Base-by-base conservation (phyloP, 768 basidiomycete species). In the Clathrus columnatus region DNA sequence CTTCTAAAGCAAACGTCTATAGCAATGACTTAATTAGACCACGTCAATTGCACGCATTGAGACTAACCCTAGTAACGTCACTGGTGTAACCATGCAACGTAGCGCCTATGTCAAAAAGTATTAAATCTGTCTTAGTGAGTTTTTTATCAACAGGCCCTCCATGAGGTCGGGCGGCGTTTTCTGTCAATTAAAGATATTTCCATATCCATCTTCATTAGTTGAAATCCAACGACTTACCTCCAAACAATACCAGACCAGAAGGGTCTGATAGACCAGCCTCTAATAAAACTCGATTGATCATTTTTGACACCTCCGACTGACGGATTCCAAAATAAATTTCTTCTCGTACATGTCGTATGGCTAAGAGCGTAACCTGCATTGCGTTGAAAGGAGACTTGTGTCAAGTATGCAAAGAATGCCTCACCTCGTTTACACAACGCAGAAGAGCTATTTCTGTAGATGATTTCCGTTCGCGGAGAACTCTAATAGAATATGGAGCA, bases 81-180 rank as follows among this genome's bases (percentile, higher is more conserved):
- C 85, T 83, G 46, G 76, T 65, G 64, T 94, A 92, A 1, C 84
- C 88, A 61, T 86, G 79, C 43, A 92, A 73, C 16, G 73, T 72
- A 0, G 81, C 87, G 7, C 80, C 85, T 50, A 80, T 78, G 64
- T 93, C 91, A 57, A 92, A 83, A 14, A 93, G 73, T 10, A 83
- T 76, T 56, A 88, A 77, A 61, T 94, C 90, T 5, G 72, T 62
- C 51, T 69, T 64, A 0, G 67, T 69, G 11, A 92, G 72, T 0
- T 63, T 62, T 28, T 82, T 77, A 63, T 92, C 85, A 0, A 83
- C 84, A 2, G 88, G 87, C 32, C 77, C 74, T 5, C 90, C 92
- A 65, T 93, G 91, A 2, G 90, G 91, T 21, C 90, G 77, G 2
- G 89, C 90, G 5, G 89, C 91, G 61, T 92, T 87, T 57, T 86